Evolutionary conservation across 352 stramenopile species (phyloP).

Genomic region (Aphanomyces astaci): DNA sequence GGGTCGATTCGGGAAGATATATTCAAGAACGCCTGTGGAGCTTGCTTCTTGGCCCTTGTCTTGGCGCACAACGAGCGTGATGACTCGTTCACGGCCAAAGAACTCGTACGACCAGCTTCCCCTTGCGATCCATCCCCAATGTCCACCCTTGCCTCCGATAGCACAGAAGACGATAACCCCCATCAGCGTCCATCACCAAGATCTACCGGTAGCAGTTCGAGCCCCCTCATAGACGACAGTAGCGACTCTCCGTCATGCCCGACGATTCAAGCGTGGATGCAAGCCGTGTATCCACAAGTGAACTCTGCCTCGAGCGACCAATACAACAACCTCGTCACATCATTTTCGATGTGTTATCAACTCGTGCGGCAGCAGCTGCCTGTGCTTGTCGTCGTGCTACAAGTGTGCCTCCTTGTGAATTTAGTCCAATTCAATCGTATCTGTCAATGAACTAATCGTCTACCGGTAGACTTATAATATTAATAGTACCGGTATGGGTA

Average conservation of each 20-base stretch:
- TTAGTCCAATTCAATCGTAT: too few relatives aligned
- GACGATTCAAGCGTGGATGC: constrained; percentile 3
- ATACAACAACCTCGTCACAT: background rate
- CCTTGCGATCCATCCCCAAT: background rate
- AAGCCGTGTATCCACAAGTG: background rate
- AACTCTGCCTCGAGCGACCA: background rate
- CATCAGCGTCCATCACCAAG: too few relatives aligned
- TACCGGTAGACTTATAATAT: too few relatives aligned
- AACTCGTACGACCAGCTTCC: too few relatives aligned
- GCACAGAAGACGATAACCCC: background rate
- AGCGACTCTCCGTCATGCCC: too few relatives aligned
- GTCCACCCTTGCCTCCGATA: background rate
- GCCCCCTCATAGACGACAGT: too few relatives aligned
- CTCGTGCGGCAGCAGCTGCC: background rate
- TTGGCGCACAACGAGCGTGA: background rate
- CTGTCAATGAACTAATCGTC: too few relatives aligned
- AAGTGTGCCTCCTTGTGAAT: too few relatives aligned
- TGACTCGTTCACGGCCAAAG: background rate
- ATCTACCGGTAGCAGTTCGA: too few relatives aligned
- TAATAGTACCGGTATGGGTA: too few relatives aligned
- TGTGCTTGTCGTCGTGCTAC: background rate
- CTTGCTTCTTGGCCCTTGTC: background rate
- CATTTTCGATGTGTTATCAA: too few relatives aligned
- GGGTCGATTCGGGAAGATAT: background rate
- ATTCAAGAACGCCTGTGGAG: constrained; percentile 1